Evolutionary conservation across 1,284 basidiomycete genomes (phyloP), one percentile per base, ranked within the genome.

Genomic region (Agaricales sp.): DNA sequence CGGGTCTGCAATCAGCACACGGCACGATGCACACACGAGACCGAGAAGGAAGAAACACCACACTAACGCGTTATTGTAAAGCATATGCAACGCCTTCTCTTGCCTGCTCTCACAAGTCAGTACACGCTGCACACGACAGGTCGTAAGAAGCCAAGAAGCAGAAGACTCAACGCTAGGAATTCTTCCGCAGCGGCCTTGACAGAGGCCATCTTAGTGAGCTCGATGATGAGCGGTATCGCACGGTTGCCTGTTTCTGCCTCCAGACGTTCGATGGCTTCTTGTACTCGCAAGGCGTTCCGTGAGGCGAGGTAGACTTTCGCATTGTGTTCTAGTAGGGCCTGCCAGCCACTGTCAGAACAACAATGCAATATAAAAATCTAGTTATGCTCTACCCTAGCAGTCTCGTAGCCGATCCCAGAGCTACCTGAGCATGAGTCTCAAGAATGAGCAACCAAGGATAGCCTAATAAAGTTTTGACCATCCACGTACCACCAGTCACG

Each of bases 31-130:
- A n/a, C n/a, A n/a, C n/a, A n/a, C n/a, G n/a, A n/a, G n/a, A n/a
- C 43, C 6, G 20, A 21, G 37, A 14, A 26, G 11, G 18, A 24
- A 14, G 25, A 16, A 21, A 23, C 18, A 53, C 16, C 35, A n/a
- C n/a, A 57, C 65, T 37, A 45, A 72, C 71, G 61, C 71, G 30
- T 71, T 72, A 52, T 73, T 72, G 59, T 68, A 71, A 2, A 75
- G 59, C 8, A 69, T 58, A 52, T 75, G 64, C 1, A 74, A 56
- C 37, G 64, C 55, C 2, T 45, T 52, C 52, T 74, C 72, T 52
- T 68, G 66, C 53, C 63, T 69, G 64, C 12, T 8, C 30, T n/a
- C 8, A 35, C 30, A 35, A 35, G 39, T 41, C 8, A 41, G 19
- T n/a, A 16, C 39, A 41, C 13, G 39, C 6, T 35, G 30, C n/a